Evolutionary conservation across 345 rosid genomes (phyloP), one percentile per base, ranked within the genome.

Genomic region (Arabis alpina): DNA sequence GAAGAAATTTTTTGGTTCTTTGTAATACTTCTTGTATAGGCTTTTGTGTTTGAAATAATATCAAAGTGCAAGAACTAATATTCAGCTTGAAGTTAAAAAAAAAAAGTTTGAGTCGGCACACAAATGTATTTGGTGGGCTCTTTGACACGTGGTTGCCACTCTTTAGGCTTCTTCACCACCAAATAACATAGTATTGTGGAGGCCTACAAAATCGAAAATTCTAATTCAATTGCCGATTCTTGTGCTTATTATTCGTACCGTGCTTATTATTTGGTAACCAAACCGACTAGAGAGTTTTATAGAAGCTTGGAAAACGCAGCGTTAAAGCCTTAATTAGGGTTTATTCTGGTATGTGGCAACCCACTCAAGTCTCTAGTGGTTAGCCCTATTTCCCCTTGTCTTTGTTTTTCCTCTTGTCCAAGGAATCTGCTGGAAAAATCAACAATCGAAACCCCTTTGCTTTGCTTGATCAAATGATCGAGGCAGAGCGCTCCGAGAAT

Each of bases 331-430:
- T 19, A 19, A 19, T 16, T 36, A 63, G 66, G 70, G 54, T 56
- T 70, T 61, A 13, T 37, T 76, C 45, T 28, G 48, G 27, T 76
- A 70, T 19, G 55, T 56, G 75, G 75, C 43, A 4, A 50, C 66
- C 71, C 79, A 76, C 79, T 61, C 8, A 68, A 67, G 74, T 67
- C 64, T 68, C 55, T 36, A 62, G 71, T 75, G 25, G 59, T 54
- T 61, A 61, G 61, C 75, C 66, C 69, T 62, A 54, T 55, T 68
- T 53, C 16, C 37, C 8, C 41, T 14, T 43, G 11, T 47, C 61
- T 40, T 66, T n/a, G 36, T 39, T 27, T 59, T 59, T 50, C 71
- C 79, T 69, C 70, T 55, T 69, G 71, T 43, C 79, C 79, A 63
- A 76, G 79, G 71, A 76, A 76, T 70, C 42, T 49, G 23, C 23